Conservation (phyloP, 108 stramenopile genomes). For the Skeletonema costatum region DNA sequence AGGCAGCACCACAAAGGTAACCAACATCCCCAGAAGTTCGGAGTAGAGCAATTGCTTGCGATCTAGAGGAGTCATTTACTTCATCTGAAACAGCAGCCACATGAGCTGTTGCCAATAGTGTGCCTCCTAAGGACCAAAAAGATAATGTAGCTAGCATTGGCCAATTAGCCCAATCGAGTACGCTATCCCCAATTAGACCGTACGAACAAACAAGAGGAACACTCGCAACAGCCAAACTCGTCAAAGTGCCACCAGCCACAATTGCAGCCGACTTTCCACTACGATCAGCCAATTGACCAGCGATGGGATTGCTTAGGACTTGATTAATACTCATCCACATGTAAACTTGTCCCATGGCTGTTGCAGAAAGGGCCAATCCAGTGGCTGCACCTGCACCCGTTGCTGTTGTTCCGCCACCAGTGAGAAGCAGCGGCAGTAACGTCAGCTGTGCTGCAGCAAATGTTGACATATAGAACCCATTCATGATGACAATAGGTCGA, state of each 20-base stretch:
- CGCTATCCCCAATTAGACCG: constrained; percentile 8
- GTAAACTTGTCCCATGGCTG: constrained; percentile 76
- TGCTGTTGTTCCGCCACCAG: constrained; percentile 28
- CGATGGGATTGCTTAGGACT: constrained; percentile 73
- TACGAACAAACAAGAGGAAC: constrained; percentile 49
- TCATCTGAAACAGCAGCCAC: constrained; percentile 72
- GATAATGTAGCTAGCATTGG: constrained; percentile 66
- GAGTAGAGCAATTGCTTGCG: constrained; percentile 83
- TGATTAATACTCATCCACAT: constrained; percentile 85
- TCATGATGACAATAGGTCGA: constrained; percentile 80
- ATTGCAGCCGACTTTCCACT: constrained; percentile 78
- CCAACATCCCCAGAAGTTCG: constrained; percentile 87
- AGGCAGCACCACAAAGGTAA: constrained; percentile 76
- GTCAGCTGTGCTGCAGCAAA: constrained; percentile 88
- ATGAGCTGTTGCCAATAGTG: constrained; percentile 75
- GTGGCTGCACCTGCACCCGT: background rate
- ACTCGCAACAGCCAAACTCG: constrained; percentile 63
- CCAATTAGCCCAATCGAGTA: constrained; percentile 30
- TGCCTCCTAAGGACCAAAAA: constrained; percentile 73
- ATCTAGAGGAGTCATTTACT: constrained; percentile 63
- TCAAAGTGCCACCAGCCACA: constrained; percentile 67
- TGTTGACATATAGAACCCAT: constrained; percentile 84
- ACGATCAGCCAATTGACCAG: constrained; percentile 68
- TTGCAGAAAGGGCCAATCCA: constrained; percentile 72
- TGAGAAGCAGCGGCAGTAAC: constrained; percentile 81